Percentiles rank a stretch among this genome's conserved stretches.
phyloP scores from a whole-genome alignment of 2,329 filamentous ascomycete genomes.

The Coniella lustricola region DNA sequence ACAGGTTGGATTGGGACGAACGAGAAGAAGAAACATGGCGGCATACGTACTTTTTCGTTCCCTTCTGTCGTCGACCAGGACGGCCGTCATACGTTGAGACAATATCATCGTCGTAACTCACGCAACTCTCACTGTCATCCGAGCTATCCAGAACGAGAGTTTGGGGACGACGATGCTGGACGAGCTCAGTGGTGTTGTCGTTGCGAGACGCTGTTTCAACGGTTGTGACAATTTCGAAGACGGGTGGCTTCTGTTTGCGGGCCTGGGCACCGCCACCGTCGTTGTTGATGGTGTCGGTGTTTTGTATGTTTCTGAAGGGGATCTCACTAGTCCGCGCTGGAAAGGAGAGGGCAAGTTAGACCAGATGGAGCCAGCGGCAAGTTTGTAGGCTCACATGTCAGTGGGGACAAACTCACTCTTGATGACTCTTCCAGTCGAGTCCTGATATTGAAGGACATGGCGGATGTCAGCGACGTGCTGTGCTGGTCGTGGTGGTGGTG shows the following conservation, averaged over 20 bases:
- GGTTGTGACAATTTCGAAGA: constrained; percentile 38
- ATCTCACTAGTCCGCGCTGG: constrained; percentile 32
- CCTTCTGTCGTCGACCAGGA: too few species aligned
- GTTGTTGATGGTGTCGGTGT: not conserved
- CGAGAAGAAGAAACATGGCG: too few species aligned
- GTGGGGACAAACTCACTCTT: constrained; percentile 26
- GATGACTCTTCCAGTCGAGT: constrained; percentile 26
- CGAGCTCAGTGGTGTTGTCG: not conserved
- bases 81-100: too few species aligned
- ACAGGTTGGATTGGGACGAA: too few species aligned
- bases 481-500: too few species aligned
- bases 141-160: constrained; percentile 9
- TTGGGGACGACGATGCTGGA: too few species aligned
- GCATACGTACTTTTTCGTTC: too few species aligned
- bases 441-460: constrained; percentile 35
- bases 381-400: too few species aligned
- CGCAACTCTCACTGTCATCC: not conserved
- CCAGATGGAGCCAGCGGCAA: too few species aligned
- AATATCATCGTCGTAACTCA: not conserved
- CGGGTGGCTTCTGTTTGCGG: constrained; percentile 22
- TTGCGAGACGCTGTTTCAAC: constrained; percentile 22
- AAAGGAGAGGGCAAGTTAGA: not conserved
- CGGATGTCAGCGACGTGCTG: constrained; percentile 32
- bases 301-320: constrained; percentile 27
- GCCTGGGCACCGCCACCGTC: constrained; percentile 22